Percentiles rank a stretch among this genome's conserved stretches.
phyloP scores from a whole-genome alignment of 345 rosid genomes.

The Sisymbrium irio region DNA sequence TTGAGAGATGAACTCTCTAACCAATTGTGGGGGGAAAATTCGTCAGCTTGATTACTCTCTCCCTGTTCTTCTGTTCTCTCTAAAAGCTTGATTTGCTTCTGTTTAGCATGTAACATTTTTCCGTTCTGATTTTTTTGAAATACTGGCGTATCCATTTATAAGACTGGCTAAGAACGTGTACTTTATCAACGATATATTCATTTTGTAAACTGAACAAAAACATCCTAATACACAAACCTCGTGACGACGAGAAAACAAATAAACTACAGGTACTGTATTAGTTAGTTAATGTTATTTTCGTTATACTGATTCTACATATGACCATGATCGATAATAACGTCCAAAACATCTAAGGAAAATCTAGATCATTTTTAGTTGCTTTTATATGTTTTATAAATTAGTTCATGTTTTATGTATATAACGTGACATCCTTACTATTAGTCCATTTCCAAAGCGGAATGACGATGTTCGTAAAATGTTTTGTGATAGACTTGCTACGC shows the following conservation, averaged over 20 bases:
- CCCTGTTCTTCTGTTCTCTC: neutral
- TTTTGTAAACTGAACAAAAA: too few relatives aligned
- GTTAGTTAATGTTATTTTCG: too few relatives aligned
- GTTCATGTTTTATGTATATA: neutral
- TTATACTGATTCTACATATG: too few relatives aligned
- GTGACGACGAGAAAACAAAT: too few relatives aligned
- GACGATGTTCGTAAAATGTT: too few relatives aligned
- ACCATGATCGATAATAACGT: too few relatives aligned
- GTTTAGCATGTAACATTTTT: neutral
- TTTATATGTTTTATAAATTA: too few relatives aligned
- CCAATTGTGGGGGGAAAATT: constrained; percentile 38
- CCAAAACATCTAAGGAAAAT: too few relatives aligned
- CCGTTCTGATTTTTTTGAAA: neutral
- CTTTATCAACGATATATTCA: too few relatives aligned
- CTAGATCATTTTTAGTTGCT: too few relatives aligned
- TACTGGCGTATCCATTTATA: neutral
- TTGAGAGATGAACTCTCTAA: constrained; percentile 52
- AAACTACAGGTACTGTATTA: too few relatives aligned
- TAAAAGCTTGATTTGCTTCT: constrained; percentile 21
- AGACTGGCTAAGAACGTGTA: neutral
- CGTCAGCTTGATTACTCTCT: constrained; percentile 3
- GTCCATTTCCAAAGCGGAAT: neutral
- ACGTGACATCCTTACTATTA: neutral
- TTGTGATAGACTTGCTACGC: neutral
- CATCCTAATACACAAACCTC: too few relatives aligned